Base-by-base conservation (phyloP, 2,329 filamentous ascomycete species). In the Tolypocladium ophioglossoides region DNA sequence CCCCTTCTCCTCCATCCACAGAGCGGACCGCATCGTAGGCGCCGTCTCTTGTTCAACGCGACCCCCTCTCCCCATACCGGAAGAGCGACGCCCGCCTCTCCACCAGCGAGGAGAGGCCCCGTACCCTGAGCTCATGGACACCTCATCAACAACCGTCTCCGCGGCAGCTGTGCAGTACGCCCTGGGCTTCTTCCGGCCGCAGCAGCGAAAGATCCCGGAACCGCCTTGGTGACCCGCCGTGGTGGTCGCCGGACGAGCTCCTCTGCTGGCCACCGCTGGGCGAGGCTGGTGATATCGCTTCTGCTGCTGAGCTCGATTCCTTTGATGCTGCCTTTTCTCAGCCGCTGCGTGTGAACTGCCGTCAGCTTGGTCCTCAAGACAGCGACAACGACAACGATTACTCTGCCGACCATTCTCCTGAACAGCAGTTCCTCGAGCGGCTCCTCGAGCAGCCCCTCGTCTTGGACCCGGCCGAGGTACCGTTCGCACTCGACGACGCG, bases 71-170 rank as follows among this genome's bases (percentile, higher is more conserved):
- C 24, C 2, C 3, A 10, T 11, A 32, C 27, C 27, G 44, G 27
- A 47, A 30, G 24, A 47, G 44, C 44, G 18, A 27, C 44, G 24
- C 27, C 27, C 38, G 55, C 58, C 55, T 55, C 55, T 56, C 55
- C 54, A 48, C 38, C 22, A 3, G n/a, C 30, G 22, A 52, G 56
- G 60, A 61, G 58, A 62, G 61, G 61, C 56, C 27, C 48, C 52
- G 50, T 54, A 59, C 50, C 57, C 54, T 63, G 61, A 54, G 54
- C 56, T 53, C 52, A 62, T 63, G 61, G 60, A 53, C 52, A 27
- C 54, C 54, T 3, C 52, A 37, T 27, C 34, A 8, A 30, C 49
- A 10, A 12, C 55, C 35, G 20, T 54, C 49, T 55, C 38, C 27
- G 18, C 50, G 35, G 54, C 57, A 22, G 51, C 51, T 51, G 22